Conservation (phyloP, 1,284 basidiomycete species). For the Ceratobasidium sp. region DNA sequence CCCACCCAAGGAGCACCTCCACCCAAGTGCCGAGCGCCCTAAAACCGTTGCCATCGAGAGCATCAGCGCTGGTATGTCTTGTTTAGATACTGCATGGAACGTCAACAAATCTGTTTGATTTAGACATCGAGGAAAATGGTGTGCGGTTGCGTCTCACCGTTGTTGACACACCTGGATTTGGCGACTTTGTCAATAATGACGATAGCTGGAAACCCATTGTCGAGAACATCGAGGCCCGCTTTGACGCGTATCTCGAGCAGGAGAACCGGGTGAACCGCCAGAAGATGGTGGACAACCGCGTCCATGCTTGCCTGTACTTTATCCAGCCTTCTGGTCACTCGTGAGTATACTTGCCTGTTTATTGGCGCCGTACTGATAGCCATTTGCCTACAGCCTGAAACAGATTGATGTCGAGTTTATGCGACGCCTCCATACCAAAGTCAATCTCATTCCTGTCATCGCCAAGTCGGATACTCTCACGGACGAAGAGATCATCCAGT, state of each 20-base stretch:
- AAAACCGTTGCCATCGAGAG: slow-evolving; percentile 97
- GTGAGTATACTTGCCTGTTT: slow-evolving; percentile 65
- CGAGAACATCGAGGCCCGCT: slow-evolving; percentile 96
- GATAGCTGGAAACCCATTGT: slow-evolving; percentile 98
- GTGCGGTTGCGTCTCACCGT: slow-evolving; percentile 96
- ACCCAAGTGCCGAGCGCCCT: slow-evolving; percentile 86
- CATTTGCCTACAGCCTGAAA: slow-evolving; percentile 73
- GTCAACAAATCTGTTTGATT: slow-evolving; percentile 46
- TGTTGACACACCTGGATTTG: slow-evolving; percentile 96
- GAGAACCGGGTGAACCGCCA: slow-evolving; percentile 96
- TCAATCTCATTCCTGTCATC: slow-evolving; percentile 97
- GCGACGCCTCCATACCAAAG: slow-evolving; percentile 93
- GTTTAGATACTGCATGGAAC: slow-evolving; percentile 1
- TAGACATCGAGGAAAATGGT: slow-evolving; percentile 98
- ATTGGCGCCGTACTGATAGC: not conserved
- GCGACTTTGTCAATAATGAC: slow-evolving; percentile 98
- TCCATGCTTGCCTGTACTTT: slow-evolving; percentile 96
- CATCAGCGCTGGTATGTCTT: slow-evolving; percentile 87
- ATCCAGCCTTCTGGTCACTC: slow-evolving; percentile 98
- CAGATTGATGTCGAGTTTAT: slow-evolving; percentile 98
- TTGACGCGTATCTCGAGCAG: slow-evolving; percentile 96
- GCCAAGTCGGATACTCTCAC: slow-evolving; percentile 97
- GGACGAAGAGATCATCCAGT: slow-evolving; percentile 90
- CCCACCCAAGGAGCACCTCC: slow-evolving; percentile 83
- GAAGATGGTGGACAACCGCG: slow-evolving; percentile 89